Evolutionary conservation across 2,329 filamentous ascomycete genomes (phyloP), one percentile per base, ranked within the genome.

Genomic region (Neonectria magnoliae): DNA sequence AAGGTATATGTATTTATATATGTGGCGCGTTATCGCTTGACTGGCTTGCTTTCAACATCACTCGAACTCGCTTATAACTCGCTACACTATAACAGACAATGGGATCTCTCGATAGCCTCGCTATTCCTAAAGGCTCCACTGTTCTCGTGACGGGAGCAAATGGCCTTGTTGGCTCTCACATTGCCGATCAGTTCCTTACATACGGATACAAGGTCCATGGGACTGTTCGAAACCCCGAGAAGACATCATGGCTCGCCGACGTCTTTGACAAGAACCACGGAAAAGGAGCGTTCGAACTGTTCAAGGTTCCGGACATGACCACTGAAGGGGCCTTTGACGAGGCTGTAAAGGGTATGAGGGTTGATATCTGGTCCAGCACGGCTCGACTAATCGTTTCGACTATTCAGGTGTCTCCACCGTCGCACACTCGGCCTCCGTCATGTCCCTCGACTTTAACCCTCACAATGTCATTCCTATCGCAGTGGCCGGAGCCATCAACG

Each of bases 171-270:
- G 82, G 72, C 4, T 80, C 79, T 1, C 76, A 83, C n/a, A 74
- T 81, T 7, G 78, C 76, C 4, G 75, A 80, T 47, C 75, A 81
- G 52, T 73, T 82, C 11, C 75, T 84, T 0, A 55, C 68, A 0
- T 70, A 70, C 0, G 82, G 82, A 6, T 84, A 81, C 66, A 76
- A 75, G 4, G 83, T 85, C 16, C 80, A 81, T 16, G 83, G 82
- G 1, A 82, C 81, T 2, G 79, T 80, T 16, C 81, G 83, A 1
- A 68, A 76, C 50, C 31, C 64, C 0, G 67, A 72, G 2, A 82
- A 79, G 64, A 74, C 69, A 25, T 56, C 72, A 1, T 81, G 79
- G 77, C 45, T 79, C 8, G 57, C 47, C 1, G 61, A 69, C 1
- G 56, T 72, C 0, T 78, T 79, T n/a, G 75, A 76, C 5, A 69